Conservation (phyloP, 1,139 yeast genomes). For the Lodderomyces jiufengensis region DNA sequence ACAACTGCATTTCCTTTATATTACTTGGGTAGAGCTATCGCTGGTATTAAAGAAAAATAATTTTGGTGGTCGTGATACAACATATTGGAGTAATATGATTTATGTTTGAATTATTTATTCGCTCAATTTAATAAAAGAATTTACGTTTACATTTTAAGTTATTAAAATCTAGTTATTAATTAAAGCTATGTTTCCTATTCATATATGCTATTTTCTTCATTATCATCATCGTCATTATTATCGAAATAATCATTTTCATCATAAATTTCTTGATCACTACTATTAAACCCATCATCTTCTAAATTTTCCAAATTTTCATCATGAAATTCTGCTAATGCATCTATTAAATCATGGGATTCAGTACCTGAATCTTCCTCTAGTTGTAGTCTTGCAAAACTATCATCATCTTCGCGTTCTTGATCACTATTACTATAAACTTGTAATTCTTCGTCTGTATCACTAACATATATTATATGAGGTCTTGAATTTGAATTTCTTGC, state of each 20-base stretch:
- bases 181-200: too few relatives aligned
- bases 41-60: slow-evolving; percentile 13
- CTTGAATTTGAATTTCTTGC: slow-evolving; percentile 4
- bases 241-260: slow-evolving; percentile 1
- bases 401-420: slow-evolving; percentile 5
- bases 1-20: slow-evolving; percentile 66
- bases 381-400: background rate
- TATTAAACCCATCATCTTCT: slow-evolving; percentile 1
- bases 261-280: slow-evolving; percentile 2
- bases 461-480: slow-evolving; percentile 1
- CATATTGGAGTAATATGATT: background rate
- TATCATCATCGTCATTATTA: background rate
- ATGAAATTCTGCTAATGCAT: slow-evolving; percentile 16
- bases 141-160: too few relatives aligned
- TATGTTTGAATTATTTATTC: too few relatives aligned
- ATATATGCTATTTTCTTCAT: background rate
- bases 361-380: too few relatives aligned
- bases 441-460: slow-evolving; percentile 1
- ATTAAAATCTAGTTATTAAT: too few relatives aligned
- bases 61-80: background rate
- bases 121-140: too few relatives aligned
- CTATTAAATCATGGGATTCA: slow-evolving; percentile 8
- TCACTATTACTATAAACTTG: slow-evolving; percentile 3
- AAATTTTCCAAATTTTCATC: slow-evolving; percentile 1
- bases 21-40: slow-evolving; percentile 72